Base-by-base conservation (phyloP, 2,329 filamentous ascomycete species). In the Exophiala viscosa region DNA sequence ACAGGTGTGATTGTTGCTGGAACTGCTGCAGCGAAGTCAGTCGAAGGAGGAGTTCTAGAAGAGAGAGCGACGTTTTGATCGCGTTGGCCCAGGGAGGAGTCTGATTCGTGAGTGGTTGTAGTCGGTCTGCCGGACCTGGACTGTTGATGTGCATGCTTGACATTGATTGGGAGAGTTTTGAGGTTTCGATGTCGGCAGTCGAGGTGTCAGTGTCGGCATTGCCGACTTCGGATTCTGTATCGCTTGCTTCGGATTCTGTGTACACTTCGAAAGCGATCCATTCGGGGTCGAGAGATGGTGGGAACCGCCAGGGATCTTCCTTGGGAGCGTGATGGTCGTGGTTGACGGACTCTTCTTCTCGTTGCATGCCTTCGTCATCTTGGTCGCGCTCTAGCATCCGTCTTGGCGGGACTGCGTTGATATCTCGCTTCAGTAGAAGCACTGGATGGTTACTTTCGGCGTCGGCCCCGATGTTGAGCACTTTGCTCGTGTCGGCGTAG, bases 211-310 rank as follows among this genome's bases (percentile, higher is more conserved):
- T 61, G 45, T 46, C 35, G 52, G 42, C 32, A 50, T 50, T 42
- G 61, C 47, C 32, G 41, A 48, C 41, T 45, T 66, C 56, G 14
- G 64, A 48, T 28, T 54, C 48, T 10, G 58, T 47, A 35, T 60
- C 50, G 36, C 46, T 53, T 32, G 52, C 28, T 40, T 52, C 71
- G 13, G 70, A 71, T 62, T 88, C 84, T 13, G 82, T 80, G 65
- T 86, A 93, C 1, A 96, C 88, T 66, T 96, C 90, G 13, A 96
- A 82, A 0, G 91, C 91, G 59, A 96, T 81, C 91, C 91, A 96
- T 69, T 95, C 91, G 0, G 87, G 84, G 61, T 96, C 91, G 0
- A 96, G 75, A 54, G 90, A 86, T 1, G 78, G 76, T 0, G 90
- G 89, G 2, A 95, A 73, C 9, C 75, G 73, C 79, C 83, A 86